Base-by-base conservation (phyloP, 768 basidiomycete genomes). In the Tylopilus subfusipes region DNA sequence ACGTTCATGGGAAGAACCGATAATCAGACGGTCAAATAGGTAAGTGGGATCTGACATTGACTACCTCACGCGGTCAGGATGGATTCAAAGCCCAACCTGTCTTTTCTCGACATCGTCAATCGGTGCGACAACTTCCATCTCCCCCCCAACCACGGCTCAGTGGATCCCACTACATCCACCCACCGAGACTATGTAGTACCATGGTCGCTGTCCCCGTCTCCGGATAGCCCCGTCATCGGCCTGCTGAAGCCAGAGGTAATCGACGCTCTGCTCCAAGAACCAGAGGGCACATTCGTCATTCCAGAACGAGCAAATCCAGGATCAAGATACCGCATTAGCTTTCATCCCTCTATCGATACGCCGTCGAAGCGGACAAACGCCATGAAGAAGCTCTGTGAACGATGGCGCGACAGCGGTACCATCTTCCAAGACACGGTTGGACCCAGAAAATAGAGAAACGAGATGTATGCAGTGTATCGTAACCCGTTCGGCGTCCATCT, bases 391-490 rank as follows among this genome's bases (percentile, higher is more conserved):
- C 69, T 92, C 18, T 89, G 86, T 67, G 82, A 84, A 66, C 78
- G 82, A 42, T 93, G 91, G 91, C 80, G 88, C 40, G 85, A 88
- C 63, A 73, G 68, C 5, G 82, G 78, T 8, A 63, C 45, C 42
- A 50, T 82, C 27, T 90, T 86, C 60, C 63, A 78, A 18, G 79
- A 84, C 49, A 76, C 84, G 29, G 87, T 90, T 67, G 86, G 88
- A 5, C 83, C 82, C 16, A 76, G 69, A 58, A 88, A 93, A 52
- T 98, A 96, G 95, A 76, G 95, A 42, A 75, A 79, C 53, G 97
- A 99, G 76, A 71, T 82, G 66, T 98, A 97, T 64, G 78, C 88
- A 22, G 73, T 89, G 36, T 92, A 90, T 68, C 76, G 76, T 13
- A 78, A 84, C 59, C 88, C 90, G 2, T 85, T 90, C 61, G 83